A percentile compares a stretch with the other conserved stretches of the same genome.
These are phyloP conservation scores for Nothophytophthora sp. DNA, from an alignment of 352 stramenopile species.

Conservation along the genomic window DNA sequence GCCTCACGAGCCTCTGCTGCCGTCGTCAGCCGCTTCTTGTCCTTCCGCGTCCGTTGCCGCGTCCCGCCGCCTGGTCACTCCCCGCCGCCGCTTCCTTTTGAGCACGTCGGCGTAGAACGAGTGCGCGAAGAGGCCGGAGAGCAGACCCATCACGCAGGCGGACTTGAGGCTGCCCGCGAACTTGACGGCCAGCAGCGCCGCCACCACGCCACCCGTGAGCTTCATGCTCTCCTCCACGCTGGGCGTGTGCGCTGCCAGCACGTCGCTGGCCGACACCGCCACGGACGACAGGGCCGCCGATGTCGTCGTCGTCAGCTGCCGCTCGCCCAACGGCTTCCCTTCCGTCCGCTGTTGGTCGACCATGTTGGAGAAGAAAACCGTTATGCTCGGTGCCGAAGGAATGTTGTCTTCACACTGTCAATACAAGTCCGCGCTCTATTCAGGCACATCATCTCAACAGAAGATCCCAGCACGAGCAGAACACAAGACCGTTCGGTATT, in stretches of 20 bases:
- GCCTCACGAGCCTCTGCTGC: not conserved
- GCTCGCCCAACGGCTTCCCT: conserved; percentile 3
- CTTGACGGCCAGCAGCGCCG: conserved; percentile 56
- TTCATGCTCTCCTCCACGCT: conserved; percentile 60
- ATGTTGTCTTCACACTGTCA: too few species aligned
- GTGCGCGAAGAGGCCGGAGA: conserved; percentile 69
- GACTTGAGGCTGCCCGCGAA: conserved; percentile 65
- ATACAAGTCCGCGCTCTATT: too few species aligned
- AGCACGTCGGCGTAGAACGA: conserved; percentile 76
- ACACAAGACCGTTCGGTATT: too few species aligned
- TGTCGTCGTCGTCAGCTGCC: conserved; percentile 14
- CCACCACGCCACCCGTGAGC: conserved; percentile 55
- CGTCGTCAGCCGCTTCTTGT: not conserved
- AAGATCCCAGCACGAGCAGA: too few species aligned
- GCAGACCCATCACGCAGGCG: conserved; percentile 53
- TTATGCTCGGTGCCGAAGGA: too few species aligned
- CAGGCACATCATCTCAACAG: too few species aligned
- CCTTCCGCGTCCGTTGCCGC: conserved; percentile 12
- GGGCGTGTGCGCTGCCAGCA: conserved; percentile 28
- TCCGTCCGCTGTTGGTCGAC: conserved; percentile 9
- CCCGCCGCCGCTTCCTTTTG: conserved; percentile 31
- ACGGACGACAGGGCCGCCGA: conserved; percentile 23
- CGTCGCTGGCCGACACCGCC: conserved; percentile 7
- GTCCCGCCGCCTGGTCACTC: conserved; percentile 8
- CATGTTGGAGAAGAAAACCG: too few species aligned